A percentile compares a stretch with the other conserved stretches of the same genome.
phyloP scores from a whole-genome alignment of 164 flowering plant genomes.

The Warburgia ugandensis region DNA sequence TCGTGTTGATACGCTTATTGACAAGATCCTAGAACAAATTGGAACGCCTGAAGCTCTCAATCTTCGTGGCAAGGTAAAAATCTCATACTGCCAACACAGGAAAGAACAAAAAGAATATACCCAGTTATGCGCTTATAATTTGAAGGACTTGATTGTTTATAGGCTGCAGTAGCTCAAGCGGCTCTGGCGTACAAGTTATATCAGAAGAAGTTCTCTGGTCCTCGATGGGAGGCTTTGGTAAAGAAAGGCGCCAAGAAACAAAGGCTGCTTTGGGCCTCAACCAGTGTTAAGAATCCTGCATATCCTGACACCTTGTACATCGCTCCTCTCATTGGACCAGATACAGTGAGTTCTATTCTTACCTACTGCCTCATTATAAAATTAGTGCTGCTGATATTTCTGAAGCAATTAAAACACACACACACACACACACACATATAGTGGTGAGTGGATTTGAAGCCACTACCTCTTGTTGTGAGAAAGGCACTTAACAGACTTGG shows the following conservation, averaged over 20 bases:
- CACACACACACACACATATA: too few species aligned
- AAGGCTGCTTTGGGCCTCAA: constrained; percentile 98
- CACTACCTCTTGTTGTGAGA: too few species aligned
- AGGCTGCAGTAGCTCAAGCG: constrained; percentile 99
- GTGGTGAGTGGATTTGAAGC: too few species aligned
- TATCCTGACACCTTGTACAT: constrained; percentile 90
- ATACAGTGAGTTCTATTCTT: constrained; percentile 48
- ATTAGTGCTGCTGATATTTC: too few species aligned
- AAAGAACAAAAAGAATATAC: not conserved
- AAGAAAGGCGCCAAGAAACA: constrained; percentile 99
- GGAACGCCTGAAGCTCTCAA: constrained; percentile 93
- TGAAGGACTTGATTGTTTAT: constrained; percentile 2
- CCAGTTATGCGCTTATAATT: not conserved
- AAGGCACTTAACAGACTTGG: too few species aligned
- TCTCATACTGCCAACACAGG: not conserved
- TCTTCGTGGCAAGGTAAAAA: constrained; percentile 85
- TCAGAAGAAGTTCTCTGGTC: constrained; percentile 97
- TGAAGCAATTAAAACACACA: too few species aligned
- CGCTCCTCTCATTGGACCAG: constrained; percentile 95
- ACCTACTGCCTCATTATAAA: not conserved
- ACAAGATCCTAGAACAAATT: constrained; percentile 89
- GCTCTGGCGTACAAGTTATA: constrained; percentile 89
- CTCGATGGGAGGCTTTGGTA: constrained; percentile 97
- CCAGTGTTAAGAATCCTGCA: constrained; percentile 97
- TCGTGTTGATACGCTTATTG: constrained; percentile 89